Base-by-base conservation (phyloP, 2,329 filamentous ascomycete genomes). In the Xylariaceae sp. region DNA sequence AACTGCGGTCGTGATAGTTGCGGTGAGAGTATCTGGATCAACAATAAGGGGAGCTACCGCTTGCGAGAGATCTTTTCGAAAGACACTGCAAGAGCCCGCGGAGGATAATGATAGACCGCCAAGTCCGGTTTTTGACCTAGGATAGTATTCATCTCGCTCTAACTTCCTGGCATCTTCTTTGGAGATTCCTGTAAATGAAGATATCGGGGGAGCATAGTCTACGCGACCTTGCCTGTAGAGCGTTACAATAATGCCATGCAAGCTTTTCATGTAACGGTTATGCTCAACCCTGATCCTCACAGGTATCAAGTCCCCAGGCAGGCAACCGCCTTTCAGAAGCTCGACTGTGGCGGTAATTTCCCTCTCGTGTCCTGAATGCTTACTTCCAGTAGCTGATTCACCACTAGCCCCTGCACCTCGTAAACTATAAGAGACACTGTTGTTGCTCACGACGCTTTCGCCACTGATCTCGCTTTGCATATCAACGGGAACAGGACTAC, bases 11-110 rank as follows among this genome's bases (percentile, higher is more conserved):
- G 87, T 94, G 35, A 97, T 84, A 39, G 88, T 87, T 1, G 92
- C 86, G 16, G 86, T 88, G 61, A 97, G 79, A 0, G 87, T 92
- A 21, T 72, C 76, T 0, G 92, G 93, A 66, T 97, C 88, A 48
- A 97, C 87, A 49, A 97, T 91, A 39, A 99, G 78, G 4, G 94
- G 92, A 16, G 89, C 88, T 51, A 95, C 91, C 1, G 89, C 87
- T 70, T 99, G 94, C 4, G 90, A 88, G 3, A 99, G 77, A 70
- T 99, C 94, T 70, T 97, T 97, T 48, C 94, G 88, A 70, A 97
- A 97, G n/a, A 94, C 83, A 70, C 92, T 94, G 68, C 86, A 93
- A 2, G 92, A 92, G 30, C 91, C 88, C 6, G 89, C 89, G 1
- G 91, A 94, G 1, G 90, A 91, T 33, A 97, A 79, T 1, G 92